A percentile compares a stretch with the other conserved stretches of the same genome.
Conservation (phyloP, 345 rosid species). For the Erodium maritimum region DNA sequence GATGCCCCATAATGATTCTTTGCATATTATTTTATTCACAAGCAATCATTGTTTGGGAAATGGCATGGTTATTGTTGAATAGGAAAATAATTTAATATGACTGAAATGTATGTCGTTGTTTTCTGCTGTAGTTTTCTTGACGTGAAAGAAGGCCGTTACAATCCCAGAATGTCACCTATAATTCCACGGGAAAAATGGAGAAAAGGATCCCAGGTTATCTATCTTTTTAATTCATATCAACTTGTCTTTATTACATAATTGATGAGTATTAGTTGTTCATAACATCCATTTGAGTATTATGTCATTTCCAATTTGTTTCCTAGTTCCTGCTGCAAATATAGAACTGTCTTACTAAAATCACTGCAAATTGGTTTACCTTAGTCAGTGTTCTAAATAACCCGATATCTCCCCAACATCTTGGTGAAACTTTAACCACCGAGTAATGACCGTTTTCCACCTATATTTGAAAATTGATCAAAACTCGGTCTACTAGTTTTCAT, state of each 20-base stretch:
- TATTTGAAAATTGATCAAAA: too few species aligned
- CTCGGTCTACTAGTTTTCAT: too few species aligned
- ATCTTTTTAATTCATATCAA: slow-evolving; percentile 4
- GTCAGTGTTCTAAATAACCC: background rate
- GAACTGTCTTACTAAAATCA: background rate
- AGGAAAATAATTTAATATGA: background rate
- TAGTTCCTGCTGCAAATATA: background rate
- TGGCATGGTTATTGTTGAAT: too few species aligned
- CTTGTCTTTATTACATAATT: too few species aligned
- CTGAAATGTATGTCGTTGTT: slow-evolving; percentile 2
- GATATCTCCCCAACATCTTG: too few species aligned
- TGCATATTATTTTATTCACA: background rate
- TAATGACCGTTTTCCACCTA: too few species aligned
- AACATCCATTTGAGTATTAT: background rate
- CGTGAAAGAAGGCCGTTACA: slow-evolving; percentile 58
- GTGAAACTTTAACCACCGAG: too few species aligned
- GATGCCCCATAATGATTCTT: slow-evolving; percentile 23
- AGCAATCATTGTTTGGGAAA: background rate
- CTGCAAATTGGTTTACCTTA: background rate
- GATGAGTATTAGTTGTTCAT: background rate
- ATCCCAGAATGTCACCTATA: slow-evolving; percentile 55
- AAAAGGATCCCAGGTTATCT: slow-evolving; percentile 85
- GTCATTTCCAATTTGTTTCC: background rate
- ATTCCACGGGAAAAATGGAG: slow-evolving; percentile 62
- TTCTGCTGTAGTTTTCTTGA: slow-evolving; percentile 50